Conservation (phyloP, 805 yeast genomes). For the Huiozyma naganishii region DNA sequence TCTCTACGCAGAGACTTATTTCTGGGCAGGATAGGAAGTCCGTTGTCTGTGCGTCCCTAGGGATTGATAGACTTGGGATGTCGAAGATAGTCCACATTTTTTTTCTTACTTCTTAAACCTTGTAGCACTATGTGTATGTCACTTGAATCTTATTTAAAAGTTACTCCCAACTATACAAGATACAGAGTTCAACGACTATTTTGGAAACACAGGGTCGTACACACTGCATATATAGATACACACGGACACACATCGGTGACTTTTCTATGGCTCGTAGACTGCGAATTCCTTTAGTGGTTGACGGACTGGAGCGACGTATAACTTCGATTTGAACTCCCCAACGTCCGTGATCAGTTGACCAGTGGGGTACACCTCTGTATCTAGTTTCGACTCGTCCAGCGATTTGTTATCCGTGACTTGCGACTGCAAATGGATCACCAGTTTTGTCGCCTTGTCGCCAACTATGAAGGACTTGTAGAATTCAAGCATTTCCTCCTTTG, state of each 20-base stretch:
- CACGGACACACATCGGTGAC: neutral
- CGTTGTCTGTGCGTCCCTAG: constrained; percentile 25
- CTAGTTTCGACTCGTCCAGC: constrained; percentile 15
- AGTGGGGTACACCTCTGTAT: constrained; percentile 32
- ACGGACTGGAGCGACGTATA: constrained; percentile 52
- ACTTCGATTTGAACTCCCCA: constrained; percentile 45
- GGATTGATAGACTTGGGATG: constrained; percentile 28
- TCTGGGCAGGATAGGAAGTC: constrained; percentile 30
- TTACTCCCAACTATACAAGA: no score
- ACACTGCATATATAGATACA: no score
- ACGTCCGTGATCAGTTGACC: constrained; percentile 37
- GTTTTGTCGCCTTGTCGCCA: constrained; percentile 28
- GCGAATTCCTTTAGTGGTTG: constrained; percentile 34
- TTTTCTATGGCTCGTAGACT: neutral
- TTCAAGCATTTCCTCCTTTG: constrained; percentile 45
- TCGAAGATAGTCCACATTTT: constrained; percentile 30
- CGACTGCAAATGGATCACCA: constrained; percentile 57
- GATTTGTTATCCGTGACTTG: constrained; percentile 17
- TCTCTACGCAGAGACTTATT: neutral
- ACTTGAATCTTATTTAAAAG: neutral
- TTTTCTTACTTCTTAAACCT: neutral
- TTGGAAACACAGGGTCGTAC: no score
- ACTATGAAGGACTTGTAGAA: constrained; percentile 41
- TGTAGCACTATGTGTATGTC: neutral
- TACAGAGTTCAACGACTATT: no score